Evolutionary conservation across 1,284 basidiomycete genomes (phyloP).

Genomic region (Mycena sp.): DNA sequence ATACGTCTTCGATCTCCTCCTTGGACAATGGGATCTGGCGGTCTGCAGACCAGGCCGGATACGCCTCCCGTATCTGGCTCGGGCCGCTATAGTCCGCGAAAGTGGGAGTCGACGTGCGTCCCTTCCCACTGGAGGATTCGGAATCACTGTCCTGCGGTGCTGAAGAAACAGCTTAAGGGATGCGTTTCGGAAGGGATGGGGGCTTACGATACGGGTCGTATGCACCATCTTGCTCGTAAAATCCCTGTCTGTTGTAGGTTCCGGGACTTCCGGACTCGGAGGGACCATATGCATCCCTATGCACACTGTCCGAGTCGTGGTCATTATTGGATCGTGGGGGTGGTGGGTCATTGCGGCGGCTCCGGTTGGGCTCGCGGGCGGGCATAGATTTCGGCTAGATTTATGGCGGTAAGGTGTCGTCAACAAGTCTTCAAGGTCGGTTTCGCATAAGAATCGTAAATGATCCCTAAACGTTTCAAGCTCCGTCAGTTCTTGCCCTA

Average conservation of each 20-base stretch:
- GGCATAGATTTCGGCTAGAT: conserved; percentile 13
- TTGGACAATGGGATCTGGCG: conserved; percentile 95
- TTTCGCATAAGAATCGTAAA: conserved; percentile 12
- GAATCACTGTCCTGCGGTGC: conserved; percentile 42
- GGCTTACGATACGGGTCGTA: conserved; percentile 54
- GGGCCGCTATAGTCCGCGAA: conserved; percentile 58
- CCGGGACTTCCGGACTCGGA: conserved; percentile 44
- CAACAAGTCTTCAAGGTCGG: conserved; percentile 12
- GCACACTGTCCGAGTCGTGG: conserved; percentile 14
- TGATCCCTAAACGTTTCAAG: conserved; percentile 21
- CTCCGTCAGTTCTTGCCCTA: too few relatives aligned
- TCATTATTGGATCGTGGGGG: conserved; percentile 27
- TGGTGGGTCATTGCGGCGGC: conserved; percentile 18
- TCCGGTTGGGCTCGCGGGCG: conserved; percentile 21
- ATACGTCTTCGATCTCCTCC: conserved; percentile 99
- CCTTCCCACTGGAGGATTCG: conserved; percentile 34
- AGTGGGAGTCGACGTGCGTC: conserved; percentile 57
- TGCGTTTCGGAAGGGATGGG: not conserved
- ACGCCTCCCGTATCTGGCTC: conserved; percentile 64
- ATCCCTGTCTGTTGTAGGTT: conserved; percentile 53
- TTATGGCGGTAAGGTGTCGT: conserved; percentile 7
- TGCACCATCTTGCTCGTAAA: conserved; percentile 69
- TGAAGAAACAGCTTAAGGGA: conserved; percentile 14
- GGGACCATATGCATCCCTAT: conserved; percentile 21
- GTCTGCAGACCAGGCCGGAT: conserved; percentile 94